Evolutionary conservation across 805 yeast genomes (phyloP), one percentile per base, ranked within the genome.

Genomic region (Hanseniaspora clermontiae): DNA sequence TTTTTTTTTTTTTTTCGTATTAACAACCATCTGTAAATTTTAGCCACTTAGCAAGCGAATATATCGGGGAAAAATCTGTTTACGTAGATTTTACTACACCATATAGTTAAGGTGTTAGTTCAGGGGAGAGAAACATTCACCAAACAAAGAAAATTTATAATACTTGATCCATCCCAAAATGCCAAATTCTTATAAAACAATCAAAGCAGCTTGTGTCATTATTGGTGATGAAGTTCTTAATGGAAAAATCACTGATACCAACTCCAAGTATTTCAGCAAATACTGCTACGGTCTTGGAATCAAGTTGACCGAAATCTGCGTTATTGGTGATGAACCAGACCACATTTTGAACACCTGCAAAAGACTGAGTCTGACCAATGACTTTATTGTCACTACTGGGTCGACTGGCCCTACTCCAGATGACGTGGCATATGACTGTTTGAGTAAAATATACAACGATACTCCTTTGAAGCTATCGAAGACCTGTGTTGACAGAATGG

Each of bases 181-280:
- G 49, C 27, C 49, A 3, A 37, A 24, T 14, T 32, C 45, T 20
- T 32, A 51, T n/a, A 54, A 48, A 39, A 42, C 43, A 29, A 51
- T 57, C 11, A 51, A 47, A 42, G 72, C 70, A 19, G 72, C 71
- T 2, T 67, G 71, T 60, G 60, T 69, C 8, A 68, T 72, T 36
- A 88, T 88, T 52, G 96, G 96, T 5, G 96, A 88, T 68, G 96
- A 88, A 68, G 84, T 88, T 1, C 76, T 88, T 57, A 88, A 87
- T 61, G 95, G 95, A 6, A 88, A 88, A 68, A 87, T 88, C 59
- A 69, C 74, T 5, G 96, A 88, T 64, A 79, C 91, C 1, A 88
- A 88, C 66, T 84, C 95, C 8, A 72, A 77, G 60, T 78, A 71
- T 63, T 86, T 88, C 65, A 87, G 95, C 34, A 77, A 77, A 60